Percentiles rank a stretch among this genome's conserved stretches.
Conservation (phyloP, 78 protist species). For the Polysphondylium violaceum region DNA sequence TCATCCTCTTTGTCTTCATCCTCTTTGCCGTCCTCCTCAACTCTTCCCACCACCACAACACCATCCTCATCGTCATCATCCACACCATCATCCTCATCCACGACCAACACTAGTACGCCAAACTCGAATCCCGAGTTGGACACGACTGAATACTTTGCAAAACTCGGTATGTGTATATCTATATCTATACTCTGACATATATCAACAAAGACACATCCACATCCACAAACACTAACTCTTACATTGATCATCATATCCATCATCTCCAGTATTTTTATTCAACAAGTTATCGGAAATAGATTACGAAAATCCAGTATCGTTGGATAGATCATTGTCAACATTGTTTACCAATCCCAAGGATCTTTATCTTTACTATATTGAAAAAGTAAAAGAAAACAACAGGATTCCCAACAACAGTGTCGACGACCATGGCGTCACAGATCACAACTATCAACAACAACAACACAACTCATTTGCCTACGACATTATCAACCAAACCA, state of each 20-base stretch:
- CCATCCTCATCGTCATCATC: background rate
- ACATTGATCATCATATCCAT: too few species aligned
- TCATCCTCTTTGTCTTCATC: background rate
- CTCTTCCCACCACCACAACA: background rate
- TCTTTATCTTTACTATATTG: background rate
- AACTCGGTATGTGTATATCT: conserved; percentile 2
- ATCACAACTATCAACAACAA: background rate
- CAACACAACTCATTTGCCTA: background rate
- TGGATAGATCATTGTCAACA: conserved; percentile 47
- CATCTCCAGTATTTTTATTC: conserved; percentile 69
- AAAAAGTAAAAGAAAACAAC: background rate
- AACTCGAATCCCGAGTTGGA: background rate
- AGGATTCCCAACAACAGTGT: background rate
- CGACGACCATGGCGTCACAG: background rate
- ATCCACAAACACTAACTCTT: too few species aligned
- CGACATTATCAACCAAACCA: background rate
- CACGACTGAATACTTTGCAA: conserved; percentile 35
- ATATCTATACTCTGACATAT: background rate
- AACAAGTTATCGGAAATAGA: conserved; percentile 67
- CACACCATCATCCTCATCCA: background rate
- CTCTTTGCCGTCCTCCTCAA: background rate
- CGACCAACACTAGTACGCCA: background rate
- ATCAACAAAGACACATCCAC: background rate
- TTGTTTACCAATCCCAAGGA: conserved; percentile 39
- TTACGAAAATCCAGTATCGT: background rate